These are phyloP conservation scores for Phyllosticta paracitricarpa DNA, from an alignment of 2,329 filamentous ascomycete species.

Conservation along the genomic window DNA sequence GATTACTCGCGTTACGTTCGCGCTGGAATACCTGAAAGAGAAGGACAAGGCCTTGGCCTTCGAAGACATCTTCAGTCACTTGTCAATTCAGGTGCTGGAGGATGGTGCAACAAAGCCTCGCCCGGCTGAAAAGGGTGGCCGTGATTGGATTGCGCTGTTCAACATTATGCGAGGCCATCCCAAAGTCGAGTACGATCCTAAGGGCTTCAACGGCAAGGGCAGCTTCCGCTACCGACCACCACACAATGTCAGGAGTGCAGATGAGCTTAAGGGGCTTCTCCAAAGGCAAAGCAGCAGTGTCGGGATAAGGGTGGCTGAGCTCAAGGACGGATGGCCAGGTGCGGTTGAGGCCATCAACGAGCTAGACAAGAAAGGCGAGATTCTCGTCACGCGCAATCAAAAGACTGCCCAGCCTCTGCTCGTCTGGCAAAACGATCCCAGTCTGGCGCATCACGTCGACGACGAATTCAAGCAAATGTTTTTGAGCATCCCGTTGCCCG, in stretches of 20 bases:
- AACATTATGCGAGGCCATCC: slow-evolving; percentile 58
- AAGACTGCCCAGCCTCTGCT: slow-evolving; percentile 81
- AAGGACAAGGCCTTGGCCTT: slow-evolving; percentile 43
- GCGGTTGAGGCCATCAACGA: slow-evolving; percentile 69
- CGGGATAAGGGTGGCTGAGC: slow-evolving; percentile 74
- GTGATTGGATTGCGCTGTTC: slow-evolving; percentile 37
- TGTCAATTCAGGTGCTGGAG: slow-evolving; percentile 58
- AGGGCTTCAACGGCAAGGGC: slow-evolving; percentile 56
- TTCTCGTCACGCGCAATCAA: slow-evolving; percentile 81
- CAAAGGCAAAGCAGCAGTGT: slow-evolving; percentile 72
- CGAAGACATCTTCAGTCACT: slow-evolving; percentile 67
- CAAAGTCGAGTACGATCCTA: slow-evolving; percentile 49
- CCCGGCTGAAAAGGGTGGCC: slow-evolving; percentile 5
- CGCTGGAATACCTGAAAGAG: slow-evolving; percentile 64
- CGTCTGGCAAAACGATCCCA: slow-evolving; percentile 82
- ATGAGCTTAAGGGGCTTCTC: slow-evolving; percentile 69
- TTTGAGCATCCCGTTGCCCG: slow-evolving; percentile 69
- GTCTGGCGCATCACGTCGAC: slow-evolving; percentile 65
- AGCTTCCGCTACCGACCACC: slow-evolving; percentile 77
- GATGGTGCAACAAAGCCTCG: slow-evolving; percentile 43
- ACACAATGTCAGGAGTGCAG: slow-evolving; percentile 69
- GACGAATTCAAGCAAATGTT: slow-evolving; percentile 76
- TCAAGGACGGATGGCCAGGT: slow-evolving; percentile 91
- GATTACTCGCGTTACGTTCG: slow-evolving; percentile 80
- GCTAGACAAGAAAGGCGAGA: slow-evolving; percentile 66